These are phyloP conservation scores for Cinchona pubescens DNA, from an alignment of 257 asterid genomes.

Conservation along the genomic window DNA sequence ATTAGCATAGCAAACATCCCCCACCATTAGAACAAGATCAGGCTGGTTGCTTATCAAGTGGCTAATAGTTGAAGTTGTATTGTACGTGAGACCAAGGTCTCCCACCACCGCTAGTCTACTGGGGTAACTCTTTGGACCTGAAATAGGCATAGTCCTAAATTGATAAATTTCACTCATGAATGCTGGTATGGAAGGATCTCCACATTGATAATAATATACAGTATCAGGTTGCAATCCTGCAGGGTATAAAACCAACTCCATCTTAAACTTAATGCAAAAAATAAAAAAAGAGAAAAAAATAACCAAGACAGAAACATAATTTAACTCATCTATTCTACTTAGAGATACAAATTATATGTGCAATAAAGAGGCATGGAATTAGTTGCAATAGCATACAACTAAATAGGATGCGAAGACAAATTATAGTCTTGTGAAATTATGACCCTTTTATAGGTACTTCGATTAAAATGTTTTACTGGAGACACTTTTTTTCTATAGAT, in stretches of 20 bases:
- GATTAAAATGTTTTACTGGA: too few relatives aligned
- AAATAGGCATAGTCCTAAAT: constrained; percentile 81
- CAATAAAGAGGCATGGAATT: too few relatives aligned
- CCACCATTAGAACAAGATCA: constrained; percentile 70
- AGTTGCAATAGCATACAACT: neutral
- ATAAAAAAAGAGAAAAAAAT: too few relatives aligned
- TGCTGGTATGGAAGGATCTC: constrained; percentile 75
- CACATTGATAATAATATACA: constrained; percentile 68
- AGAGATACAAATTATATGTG: neutral
- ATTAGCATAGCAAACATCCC: constrained; percentile 84
- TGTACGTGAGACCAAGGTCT: constrained; percentile 93
- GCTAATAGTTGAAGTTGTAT: constrained; percentile 72
- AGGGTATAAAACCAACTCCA: constrained; percentile 5
- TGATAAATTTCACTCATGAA: constrained; percentile 56
- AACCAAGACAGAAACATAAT: neutral
- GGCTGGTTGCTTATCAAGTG: constrained; percentile 69
- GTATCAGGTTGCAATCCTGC: constrained; percentile 65
- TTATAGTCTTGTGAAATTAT: neutral
- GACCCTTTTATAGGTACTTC: neutral
- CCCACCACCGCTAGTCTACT: constrained; percentile 72
- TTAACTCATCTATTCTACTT: neutral
- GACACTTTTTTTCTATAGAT: neutral
- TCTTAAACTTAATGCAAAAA: neutral
- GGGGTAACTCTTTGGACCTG: constrained; percentile 59
- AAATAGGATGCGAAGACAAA: neutral